Percentiles rank a stretch among this genome's conserved stretches.
Conservation (phyloP, 2,329 filamentous ascomycete species). For the Nakataea oryzae region DNA sequence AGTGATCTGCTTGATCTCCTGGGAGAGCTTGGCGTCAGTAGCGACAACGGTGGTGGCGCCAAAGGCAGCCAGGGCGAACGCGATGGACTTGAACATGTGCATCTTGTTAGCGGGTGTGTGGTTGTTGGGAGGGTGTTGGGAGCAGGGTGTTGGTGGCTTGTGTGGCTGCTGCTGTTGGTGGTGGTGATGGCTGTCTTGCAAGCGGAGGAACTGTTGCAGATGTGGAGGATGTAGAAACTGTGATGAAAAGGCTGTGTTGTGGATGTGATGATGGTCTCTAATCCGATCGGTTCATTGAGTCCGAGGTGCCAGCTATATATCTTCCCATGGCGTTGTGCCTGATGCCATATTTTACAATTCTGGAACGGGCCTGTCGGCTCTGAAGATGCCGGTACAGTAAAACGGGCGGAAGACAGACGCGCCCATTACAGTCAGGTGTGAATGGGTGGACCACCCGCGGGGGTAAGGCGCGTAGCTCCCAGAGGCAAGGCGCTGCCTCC, state of each 20-base stretch:
- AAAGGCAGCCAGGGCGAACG: neutral
- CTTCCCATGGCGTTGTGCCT: neutral
- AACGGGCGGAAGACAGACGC: neutral
- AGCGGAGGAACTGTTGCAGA: no score
- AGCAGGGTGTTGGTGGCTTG: no score
- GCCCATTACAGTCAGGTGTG: neutral
- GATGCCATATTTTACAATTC: neutral
- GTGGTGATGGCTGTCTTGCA: no score
- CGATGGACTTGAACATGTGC: neutral
- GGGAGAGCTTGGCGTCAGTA: neutral
- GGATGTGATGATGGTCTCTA: neutral
- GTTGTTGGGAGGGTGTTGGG: neutral
- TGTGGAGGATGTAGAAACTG: neutral
- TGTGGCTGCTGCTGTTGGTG: neutral
- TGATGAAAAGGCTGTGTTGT: neutral
- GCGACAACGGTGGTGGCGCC: neutral
- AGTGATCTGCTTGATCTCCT: neutral
- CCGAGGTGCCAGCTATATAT: neutral
- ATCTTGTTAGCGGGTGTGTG: neutral
- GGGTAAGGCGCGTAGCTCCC: neutral
- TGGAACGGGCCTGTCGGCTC: neutral
- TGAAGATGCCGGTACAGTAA: neutral
- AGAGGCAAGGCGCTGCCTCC: no score
- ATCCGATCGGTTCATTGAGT: neutral
- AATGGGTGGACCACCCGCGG: neutral